Percentiles rank a stretch among this genome's conserved stretches.
These are phyloP conservation scores for Xylariomycetidae sp. DNA, from an alignment of 2,329 filamentous ascomycete species.

Conservation along the genomic window DNA sequence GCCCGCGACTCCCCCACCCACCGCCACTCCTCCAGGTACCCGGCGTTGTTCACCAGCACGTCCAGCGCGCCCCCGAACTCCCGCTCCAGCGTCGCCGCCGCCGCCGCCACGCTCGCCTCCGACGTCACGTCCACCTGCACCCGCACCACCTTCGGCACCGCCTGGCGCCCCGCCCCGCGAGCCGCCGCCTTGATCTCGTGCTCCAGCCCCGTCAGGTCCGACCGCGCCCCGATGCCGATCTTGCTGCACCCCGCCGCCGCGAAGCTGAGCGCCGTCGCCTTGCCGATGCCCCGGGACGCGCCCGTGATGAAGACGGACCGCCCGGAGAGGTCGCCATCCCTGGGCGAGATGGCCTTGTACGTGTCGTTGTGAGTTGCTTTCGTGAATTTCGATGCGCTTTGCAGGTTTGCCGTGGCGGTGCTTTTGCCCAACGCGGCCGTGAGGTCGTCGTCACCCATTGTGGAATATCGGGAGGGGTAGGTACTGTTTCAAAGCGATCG, in stretches of 20 bases:
- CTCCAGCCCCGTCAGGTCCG: constrained; percentile 34
- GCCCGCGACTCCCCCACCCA: constrained; percentile 16
- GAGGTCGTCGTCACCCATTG: constrained; percentile 7
- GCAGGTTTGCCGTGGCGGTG: constrained; percentile 3
- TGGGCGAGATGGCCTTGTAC: constrained; percentile 24
- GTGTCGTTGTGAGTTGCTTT: constrained; percentile 22
- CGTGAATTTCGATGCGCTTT: constrained; percentile 9
- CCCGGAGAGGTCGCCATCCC: constrained; percentile 18
- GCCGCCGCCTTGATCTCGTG: constrained; percentile 31
- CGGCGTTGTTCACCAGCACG: constrained; percentile 35
- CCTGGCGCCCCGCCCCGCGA: constrained; percentile 16
- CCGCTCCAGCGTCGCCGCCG: constrained; percentile 20
- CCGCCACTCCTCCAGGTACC: constrained; percentile 29
- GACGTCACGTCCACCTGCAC: constrained; percentile 29
- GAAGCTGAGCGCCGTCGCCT: constrained; percentile 41
- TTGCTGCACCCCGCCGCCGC: constrained; percentile 41
- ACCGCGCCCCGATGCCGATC: constrained; percentile 47
- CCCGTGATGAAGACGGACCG: constrained; percentile 40
- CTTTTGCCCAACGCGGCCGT: too few relatives aligned
- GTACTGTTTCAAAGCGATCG: too few relatives aligned
- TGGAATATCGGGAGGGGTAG: too few relatives aligned
- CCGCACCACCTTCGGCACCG: constrained; percentile 23
- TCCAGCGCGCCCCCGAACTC: constrained; percentile 27
- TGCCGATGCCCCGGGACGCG: constrained; percentile 43
- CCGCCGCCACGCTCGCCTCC: constrained; percentile 26